Conservation (phyloP, 257 asterid species). For the Rehmannia glutinosa region DNA sequence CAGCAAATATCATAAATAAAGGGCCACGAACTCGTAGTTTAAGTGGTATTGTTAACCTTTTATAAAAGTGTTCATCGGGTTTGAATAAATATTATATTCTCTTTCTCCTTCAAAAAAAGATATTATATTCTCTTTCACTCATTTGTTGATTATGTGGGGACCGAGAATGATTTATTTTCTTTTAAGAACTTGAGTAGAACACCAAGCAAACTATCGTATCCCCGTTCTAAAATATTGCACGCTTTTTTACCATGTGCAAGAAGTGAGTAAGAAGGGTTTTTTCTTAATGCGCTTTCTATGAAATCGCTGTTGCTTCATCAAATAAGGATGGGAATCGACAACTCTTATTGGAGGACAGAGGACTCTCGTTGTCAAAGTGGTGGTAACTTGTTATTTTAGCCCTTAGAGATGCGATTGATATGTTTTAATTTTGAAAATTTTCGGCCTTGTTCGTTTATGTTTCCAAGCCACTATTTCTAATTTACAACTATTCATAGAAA, state of each 20-base stretch:
- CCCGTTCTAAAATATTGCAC: neutral
- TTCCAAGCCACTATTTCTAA: no score
- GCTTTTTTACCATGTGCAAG: neutral
- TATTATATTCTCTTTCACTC: neutral
- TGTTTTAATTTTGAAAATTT: no score
- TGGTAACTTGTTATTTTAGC: neutral
- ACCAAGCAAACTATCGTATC: neutral
- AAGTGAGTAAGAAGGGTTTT: neutral
- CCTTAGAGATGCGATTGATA: no score
- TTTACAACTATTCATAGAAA: no score
- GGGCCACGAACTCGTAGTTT: no score
- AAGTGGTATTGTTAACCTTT: no score
- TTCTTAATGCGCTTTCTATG: no score
- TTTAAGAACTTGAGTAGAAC: neutral
- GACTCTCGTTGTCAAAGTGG: neutral
- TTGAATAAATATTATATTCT: no score
- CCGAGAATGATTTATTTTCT: neutral
- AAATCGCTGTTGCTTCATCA: no score
- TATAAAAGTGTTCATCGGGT: no score
- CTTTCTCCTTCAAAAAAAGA: no score
- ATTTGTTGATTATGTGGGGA: neutral
- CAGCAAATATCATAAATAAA: neutral
- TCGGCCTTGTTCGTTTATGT: no score
- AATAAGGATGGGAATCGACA: neutral
- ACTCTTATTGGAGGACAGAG: neutral